phyloP scores from a whole-genome alignment of 345 rosid genomes.

The Dimocarpus longan region DNA sequence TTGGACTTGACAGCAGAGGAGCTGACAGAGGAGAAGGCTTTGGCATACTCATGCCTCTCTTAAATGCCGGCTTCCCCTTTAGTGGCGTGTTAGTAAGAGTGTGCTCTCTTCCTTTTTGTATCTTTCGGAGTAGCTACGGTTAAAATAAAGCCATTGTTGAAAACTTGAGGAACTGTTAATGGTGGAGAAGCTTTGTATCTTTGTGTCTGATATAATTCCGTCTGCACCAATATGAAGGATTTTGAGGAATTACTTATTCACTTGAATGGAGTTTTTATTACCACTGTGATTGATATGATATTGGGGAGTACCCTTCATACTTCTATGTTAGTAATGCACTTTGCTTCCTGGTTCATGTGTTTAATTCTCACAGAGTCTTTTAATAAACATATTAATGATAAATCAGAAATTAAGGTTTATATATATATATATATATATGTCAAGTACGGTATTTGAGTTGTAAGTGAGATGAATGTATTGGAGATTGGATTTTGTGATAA shows the following conservation, averaged over 20 bases:
- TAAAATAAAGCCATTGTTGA: conserved; percentile 37
- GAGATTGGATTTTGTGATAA: no score
- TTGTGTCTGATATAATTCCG: conserved; percentile 1
- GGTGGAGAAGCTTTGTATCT: conserved; percentile 21
- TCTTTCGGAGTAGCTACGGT: conserved; percentile 14
- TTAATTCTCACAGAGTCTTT: no score
- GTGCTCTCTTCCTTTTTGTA: background rate
- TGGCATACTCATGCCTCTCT: conserved; percentile 95
- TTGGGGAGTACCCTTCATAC: background rate
- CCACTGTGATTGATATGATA: background rate
- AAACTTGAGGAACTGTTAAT: conserved; percentile 17
- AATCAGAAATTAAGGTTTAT: no score
- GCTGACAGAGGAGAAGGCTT: conserved; percentile 87
- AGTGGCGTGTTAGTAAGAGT: conserved; percentile 5
- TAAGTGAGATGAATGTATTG: no score
- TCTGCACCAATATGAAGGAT: background rate
- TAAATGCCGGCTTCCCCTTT: conserved; percentile 27
- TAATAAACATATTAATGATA: no score
- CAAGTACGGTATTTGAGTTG: no score
- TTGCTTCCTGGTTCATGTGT: background rate
- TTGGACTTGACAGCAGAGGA: conserved; percentile 89
- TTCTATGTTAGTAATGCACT: background rate
- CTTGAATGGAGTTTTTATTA: conserved; percentile 1
- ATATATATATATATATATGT: no score
- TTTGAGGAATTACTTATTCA: conserved; percentile 15